Base-by-base conservation (phyloP, 2,329 filamentous ascomycete genomes). In the Lasiodiplodia theobromae region DNA sequence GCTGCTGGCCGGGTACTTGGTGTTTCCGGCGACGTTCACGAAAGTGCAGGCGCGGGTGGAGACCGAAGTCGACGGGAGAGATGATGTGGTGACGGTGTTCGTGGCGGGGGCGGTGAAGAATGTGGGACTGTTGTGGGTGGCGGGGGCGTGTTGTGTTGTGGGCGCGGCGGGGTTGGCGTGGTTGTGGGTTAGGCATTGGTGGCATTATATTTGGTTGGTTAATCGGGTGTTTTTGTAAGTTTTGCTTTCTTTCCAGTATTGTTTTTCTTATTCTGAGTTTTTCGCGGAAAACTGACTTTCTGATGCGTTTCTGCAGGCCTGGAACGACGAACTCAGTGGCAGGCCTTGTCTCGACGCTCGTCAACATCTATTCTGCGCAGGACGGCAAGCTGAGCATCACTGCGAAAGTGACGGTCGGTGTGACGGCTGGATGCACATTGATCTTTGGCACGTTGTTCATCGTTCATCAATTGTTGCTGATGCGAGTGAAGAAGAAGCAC, bases 171-270 rank as follows among this genome's bases (percentile, higher is more conserved):
- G 83, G 3, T 82, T 84, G 72, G 63, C 79, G 2, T 79, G 77
- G 72, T 75, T 87, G n/a, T 84, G 80, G 70, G 76, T 79, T 64
- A 75, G 77, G 23, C 84, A 83, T 76, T 75, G 81, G 49, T 72
- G 74, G 18, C 87, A 87, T 71, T 86, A 87, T 68, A 79, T 87
- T 21, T 88, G 85, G 86, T 77, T 87, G 25, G 78, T 86, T 10
- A 85, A 86, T 72, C 79, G 81, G 68, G 76, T 87, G 14, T 86
- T 87, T 71, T 69, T 86, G 70, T 64, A 10, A 64, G 60, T 49
- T 28, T 28, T 28, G 28, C 28, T 28, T 28, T 44, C 14, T 44
- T 18, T 40, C n/a, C n/a, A n/a, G n/a, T n/a, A n/a, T n/a, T n/a
- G n/a, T n/a, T n/a, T n/a, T n/a, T n/a, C n/a, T n/a, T n/a, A n/a